Conservation (phyloP, 352 stramenopile species). For the Globisporangium mamillatum region DNA sequence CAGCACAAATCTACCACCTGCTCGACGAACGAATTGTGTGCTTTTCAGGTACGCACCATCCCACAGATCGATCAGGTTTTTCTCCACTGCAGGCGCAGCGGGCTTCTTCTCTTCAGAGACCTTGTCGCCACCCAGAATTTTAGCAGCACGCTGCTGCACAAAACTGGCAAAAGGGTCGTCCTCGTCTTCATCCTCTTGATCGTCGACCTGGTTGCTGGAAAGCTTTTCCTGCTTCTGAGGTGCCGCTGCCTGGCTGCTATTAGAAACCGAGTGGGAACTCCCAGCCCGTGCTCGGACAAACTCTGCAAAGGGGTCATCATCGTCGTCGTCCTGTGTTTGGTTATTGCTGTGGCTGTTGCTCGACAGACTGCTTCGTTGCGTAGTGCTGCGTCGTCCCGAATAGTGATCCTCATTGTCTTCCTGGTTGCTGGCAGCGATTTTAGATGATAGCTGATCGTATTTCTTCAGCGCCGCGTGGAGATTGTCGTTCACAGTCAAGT, state of each 20-base stretch:
- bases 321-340: slow-evolving; percentile 24
- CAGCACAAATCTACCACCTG: neutral
- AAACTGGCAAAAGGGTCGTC: slow-evolving; percentile 73
- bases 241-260: neutral
- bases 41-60: slow-evolving; percentile 35
- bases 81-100: slow-evolving; percentile 17
- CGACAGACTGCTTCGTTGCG: slow-evolving; percentile 13
- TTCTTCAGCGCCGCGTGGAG: slow-evolving; percentile 55
- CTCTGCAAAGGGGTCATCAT: slow-evolving; percentile 62
- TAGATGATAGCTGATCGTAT: slow-evolving; percentile 44
- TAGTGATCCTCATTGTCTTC: neutral
- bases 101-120: slow-evolving; percentile 22
- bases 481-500: slow-evolving; percentile 68
- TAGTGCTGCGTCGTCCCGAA: neutral
- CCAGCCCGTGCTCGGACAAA: slow-evolving; percentile 47
- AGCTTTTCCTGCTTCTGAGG: neutral
- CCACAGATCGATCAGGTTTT: slow-evolving; percentile 66
- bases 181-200: slow-evolving; percentile 35
- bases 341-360: slow-evolving; percentile 23
- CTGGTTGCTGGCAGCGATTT: slow-evolving; percentile 24
- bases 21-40: no score
- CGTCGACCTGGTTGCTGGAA: slow-evolving; percentile 18
- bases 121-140: slow-evolving; percentile 30
- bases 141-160: slow-evolving; percentile 45
- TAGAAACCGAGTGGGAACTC: slow-evolving; percentile 22